phyloP scores from a whole-genome alignment of 2,329 filamentous ascomycete species.

The Aspergillus uvarum region DNA sequence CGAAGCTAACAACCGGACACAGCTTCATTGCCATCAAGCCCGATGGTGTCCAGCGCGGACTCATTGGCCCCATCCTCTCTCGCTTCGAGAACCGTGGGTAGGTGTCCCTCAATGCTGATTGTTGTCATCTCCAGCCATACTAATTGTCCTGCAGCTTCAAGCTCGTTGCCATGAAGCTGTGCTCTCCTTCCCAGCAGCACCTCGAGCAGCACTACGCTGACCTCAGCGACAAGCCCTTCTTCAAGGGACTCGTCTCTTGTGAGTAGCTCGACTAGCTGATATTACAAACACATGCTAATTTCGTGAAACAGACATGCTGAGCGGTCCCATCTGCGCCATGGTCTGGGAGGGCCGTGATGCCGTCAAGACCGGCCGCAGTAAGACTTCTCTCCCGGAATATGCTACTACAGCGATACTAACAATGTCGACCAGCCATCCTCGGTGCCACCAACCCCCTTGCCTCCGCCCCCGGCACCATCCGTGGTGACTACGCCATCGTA shows the following conservation, averaged over 20 bases:
- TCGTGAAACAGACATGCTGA: conserved; percentile 75
- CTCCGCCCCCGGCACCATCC: conserved; percentile 95
- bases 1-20: conserved; percentile 37
- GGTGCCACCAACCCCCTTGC: conserved; percentile 98
- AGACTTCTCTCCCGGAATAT: conserved; percentile 34
- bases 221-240: conserved; percentile 93
- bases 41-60: conserved; percentile 98
- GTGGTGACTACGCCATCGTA: conserved; percentile 83
- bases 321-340: conserved; percentile 97
- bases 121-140: background rate
- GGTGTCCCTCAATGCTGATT: conserved; percentile 34
- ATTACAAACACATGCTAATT: conserved; percentile 18
- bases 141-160: conserved; percentile 69
- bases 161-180: conserved; percentile 96
- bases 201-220: conserved; percentile 98
- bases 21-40: conserved; percentile 99
- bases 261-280: conserved; percentile 42
- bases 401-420: conserved; percentile 12
- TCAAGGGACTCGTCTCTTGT: conserved; percentile 90
- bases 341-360: conserved; percentile 99
- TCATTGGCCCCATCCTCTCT: conserved; percentile 94
- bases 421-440: conserved; percentile 65
- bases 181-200: conserved; percentile 85
- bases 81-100: conserved; percentile 97
- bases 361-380: conserved; percentile 96